Percentiles rank a stretch among this genome's conserved stretches.
phyloP scores from a whole-genome alignment of 2,329 filamentous ascomycete genomes.

The Arthrocladium fulminans region DNA sequence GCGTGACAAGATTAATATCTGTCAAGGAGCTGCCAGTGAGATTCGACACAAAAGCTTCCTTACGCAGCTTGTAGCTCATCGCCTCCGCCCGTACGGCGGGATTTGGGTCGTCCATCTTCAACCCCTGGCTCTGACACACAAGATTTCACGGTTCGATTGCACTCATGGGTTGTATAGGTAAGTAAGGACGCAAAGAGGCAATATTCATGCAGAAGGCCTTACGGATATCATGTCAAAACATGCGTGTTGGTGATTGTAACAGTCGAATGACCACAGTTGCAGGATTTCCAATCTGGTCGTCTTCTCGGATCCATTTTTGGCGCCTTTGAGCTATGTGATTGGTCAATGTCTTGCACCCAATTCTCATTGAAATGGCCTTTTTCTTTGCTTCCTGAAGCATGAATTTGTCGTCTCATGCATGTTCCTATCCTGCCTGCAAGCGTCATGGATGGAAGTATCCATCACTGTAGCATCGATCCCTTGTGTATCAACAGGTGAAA shows the following conservation, averaged over 20 bases:
- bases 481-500: no score
- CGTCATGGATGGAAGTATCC: no score
- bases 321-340: no score
- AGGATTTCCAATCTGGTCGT: neutral
- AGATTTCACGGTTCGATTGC: neutral
- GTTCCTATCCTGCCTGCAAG: no score
- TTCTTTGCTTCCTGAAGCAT: no score
- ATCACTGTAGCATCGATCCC: no score
- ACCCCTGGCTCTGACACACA: no score
- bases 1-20: slow-evolving; percentile 80
- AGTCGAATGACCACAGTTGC: neutral
- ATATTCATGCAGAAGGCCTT: neutral
- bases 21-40: slow-evolving; percentile 71
- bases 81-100: slow-evolving; percentile 6
- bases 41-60: slow-evolving; percentile 93
- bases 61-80: slow-evolving; percentile 72
- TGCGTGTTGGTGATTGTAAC: neutral
- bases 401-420: no score
- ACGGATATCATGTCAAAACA: neutral
- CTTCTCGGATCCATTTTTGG: no score
- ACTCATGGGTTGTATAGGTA: neutral
- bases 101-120: slow-evolving; percentile 3
- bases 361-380: no score
- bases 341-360: no score
- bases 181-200: neutral